phyloP scores from a whole-genome alignment of 164 flowering plant genomes.

The Brasenia schreberi region DNA sequence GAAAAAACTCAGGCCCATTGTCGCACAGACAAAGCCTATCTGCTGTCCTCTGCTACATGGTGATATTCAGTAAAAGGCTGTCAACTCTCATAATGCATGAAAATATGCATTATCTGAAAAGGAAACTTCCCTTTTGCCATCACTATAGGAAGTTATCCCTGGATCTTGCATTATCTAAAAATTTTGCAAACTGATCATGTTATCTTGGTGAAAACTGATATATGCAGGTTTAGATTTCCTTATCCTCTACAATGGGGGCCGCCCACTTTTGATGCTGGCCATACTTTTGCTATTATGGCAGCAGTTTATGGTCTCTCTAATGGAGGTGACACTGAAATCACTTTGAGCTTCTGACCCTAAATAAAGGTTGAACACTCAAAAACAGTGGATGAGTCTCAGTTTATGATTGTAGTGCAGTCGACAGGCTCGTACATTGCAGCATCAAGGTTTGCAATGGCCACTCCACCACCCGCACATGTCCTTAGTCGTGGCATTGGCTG shows the following conservation, averaged over 20 bases:
- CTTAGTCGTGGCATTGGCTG: conserved; percentile 30
- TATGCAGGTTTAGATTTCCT: conserved; percentile 37
- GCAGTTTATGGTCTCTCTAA: conserved; percentile 69
- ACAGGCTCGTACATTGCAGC: conserved; percentile 28
- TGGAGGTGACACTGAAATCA: conserved; percentile 37
- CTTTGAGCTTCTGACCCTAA: not conserved
- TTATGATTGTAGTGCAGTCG: conserved; percentile 10
- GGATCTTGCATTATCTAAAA: too few species aligned
- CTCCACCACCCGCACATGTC: conserved; percentile 24
- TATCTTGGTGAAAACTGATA: not conserved
- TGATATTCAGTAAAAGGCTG: conserved; percentile 2
- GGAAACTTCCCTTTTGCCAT: too few species aligned
- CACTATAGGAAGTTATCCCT: too few species aligned
- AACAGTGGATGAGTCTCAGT: not conserved
- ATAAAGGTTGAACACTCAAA: not conserved
- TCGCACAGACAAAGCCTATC: conserved; percentile 58
- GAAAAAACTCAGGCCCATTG: conserved; percentile 37
- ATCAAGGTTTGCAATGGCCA: conserved; percentile 31
- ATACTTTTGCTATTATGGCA: conserved; percentile 79
- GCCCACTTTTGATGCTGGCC: conserved; percentile 72
- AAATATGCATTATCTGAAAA: too few species aligned
- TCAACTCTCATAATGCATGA: not conserved
- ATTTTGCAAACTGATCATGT: not conserved
- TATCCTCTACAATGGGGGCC: conserved; percentile 88
- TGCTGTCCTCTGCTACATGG: conserved; percentile 79